Evolutionary conservation across 164 flowering plant genomes (phyloP).

Genomic region (Liquidambar formosana): DNA sequence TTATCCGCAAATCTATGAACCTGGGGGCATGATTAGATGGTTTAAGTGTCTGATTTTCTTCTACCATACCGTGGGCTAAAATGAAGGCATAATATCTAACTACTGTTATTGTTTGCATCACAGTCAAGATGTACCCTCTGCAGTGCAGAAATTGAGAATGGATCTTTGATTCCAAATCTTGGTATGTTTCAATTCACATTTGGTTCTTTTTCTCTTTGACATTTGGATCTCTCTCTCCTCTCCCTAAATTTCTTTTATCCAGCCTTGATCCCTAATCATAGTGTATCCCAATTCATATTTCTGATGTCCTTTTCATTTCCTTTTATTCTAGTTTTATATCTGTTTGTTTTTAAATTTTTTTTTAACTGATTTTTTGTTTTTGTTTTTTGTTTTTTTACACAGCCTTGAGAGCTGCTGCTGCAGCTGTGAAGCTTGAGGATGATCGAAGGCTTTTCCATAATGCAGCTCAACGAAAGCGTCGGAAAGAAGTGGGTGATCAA

Average conservation of each 20-base stretch:
- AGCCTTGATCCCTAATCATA: no score
- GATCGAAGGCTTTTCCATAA: conserved; percentile 82
- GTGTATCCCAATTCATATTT: background rate
- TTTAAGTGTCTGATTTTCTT: no score
- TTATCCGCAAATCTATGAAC: no score
- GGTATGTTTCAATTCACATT: conserved; percentile 37
- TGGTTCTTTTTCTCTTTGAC: background rate
- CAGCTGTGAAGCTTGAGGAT: conserved; percentile 88
- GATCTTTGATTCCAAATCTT: conserved; percentile 75
- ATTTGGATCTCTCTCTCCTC: background rate
- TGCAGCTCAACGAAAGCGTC: conserved; percentile 77
- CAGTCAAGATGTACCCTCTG: conserved; percentile 91
- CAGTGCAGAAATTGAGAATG: conserved; percentile 66
- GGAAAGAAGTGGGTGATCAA: conserved; percentile 77
- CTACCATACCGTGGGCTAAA: no score
- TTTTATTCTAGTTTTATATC: background rate
- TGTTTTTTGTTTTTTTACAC: conserved; percentile 24
- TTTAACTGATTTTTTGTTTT: no score
- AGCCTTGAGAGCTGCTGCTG: conserved; percentile 97
- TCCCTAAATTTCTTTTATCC: no score
- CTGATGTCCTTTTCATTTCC: background rate
- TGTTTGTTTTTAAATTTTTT: conserved; percentile 3
- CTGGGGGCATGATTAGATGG: no score
- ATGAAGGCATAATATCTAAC: no score
- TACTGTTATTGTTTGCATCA: conserved; percentile 20